Percentiles rank a stretch among this genome's conserved stretches.
Conservation (phyloP, 257 asterid genomes). For the Solanum chilense region DNA sequence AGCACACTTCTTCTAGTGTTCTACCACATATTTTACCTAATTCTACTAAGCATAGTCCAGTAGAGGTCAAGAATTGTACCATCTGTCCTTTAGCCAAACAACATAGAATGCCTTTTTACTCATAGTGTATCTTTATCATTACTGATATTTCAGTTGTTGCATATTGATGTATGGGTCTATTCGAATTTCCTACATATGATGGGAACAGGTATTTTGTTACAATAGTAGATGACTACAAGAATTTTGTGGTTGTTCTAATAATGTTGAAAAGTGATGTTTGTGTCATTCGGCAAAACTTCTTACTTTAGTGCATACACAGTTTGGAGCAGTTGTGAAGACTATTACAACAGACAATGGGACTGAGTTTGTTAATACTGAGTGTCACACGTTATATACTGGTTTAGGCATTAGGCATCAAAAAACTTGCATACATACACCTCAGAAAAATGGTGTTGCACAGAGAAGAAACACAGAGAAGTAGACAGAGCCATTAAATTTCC, state of each 20-base stretch:
- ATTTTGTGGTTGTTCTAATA: too few species aligned
- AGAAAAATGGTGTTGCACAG: too few species aligned
- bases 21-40: background rate
- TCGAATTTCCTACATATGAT: too few species aligned
- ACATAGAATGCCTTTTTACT: background rate
- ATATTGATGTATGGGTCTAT: background rate
- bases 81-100: background rate
- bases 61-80: background rate
- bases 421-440: too few species aligned
- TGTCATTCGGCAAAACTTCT: background rate
- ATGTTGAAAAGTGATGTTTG: background rate
- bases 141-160: background rate
- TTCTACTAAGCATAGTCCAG: background rate
- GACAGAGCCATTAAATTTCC: too few species aligned
- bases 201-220: background rate
- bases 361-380: too few species aligned
- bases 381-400: too few species aligned
- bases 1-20: background rate
- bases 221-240: background rate
- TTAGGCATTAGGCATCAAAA: too few species aligned
- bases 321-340: too few species aligned
- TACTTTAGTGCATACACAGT: background rate
- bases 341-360: too few species aligned
- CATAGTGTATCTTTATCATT: too few species aligned
- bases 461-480: too few species aligned